phyloP scores from a whole-genome alignment of 2,329 filamentous ascomycete genomes.

The Ophiostoma novo-ulmi region DNA sequence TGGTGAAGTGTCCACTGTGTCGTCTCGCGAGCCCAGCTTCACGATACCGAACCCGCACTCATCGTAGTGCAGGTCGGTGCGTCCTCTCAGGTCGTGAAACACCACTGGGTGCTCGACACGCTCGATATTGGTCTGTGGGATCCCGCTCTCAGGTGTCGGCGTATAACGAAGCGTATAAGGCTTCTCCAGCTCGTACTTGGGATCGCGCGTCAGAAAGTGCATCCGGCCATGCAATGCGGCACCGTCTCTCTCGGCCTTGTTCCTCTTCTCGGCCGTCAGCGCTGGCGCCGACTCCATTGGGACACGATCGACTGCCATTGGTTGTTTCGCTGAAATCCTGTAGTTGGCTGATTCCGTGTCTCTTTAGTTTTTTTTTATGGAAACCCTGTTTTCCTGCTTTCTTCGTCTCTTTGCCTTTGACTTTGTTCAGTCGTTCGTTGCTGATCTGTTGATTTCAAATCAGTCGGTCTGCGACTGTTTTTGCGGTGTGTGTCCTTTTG shows the following conservation, averaged over 20 bases:
- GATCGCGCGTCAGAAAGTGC: slow-evolving; percentile 25
- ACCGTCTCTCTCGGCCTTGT: background rate
- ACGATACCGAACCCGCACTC: slow-evolving; percentile 22
- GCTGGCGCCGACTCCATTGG: background rate
- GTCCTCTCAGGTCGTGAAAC: slow-evolving; percentile 22
- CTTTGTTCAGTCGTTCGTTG: background rate
- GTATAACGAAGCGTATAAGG: slow-evolving; percentile 27
- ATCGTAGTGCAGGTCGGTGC: slow-evolving; percentile 21
- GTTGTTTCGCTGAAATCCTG: background rate
- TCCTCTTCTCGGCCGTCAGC: background rate
- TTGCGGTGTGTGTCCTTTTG: background rate
- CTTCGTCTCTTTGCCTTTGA: background rate
- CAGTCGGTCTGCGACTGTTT: background rate
- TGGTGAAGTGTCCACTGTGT: background rate
- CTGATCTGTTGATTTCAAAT: background rate
- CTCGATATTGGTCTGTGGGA: slow-evolving; percentile 26
- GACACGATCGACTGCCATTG: background rate
- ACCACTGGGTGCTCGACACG: slow-evolving; percentile 23
- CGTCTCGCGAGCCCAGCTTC: background rate
- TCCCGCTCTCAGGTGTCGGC: slow-evolving; percentile 22
- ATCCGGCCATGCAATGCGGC: slow-evolving; percentile 20
- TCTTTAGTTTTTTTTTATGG: background rate
- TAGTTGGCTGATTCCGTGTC: too few relatives aligned
- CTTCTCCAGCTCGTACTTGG: slow-evolving; percentile 25
- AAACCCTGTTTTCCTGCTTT: background rate